Evolutionary conservation across 2,329 filamentous ascomycete genomes (phyloP), one percentile per base, ranked within the genome.

Genomic region (Remersonia thermophila): DNA sequence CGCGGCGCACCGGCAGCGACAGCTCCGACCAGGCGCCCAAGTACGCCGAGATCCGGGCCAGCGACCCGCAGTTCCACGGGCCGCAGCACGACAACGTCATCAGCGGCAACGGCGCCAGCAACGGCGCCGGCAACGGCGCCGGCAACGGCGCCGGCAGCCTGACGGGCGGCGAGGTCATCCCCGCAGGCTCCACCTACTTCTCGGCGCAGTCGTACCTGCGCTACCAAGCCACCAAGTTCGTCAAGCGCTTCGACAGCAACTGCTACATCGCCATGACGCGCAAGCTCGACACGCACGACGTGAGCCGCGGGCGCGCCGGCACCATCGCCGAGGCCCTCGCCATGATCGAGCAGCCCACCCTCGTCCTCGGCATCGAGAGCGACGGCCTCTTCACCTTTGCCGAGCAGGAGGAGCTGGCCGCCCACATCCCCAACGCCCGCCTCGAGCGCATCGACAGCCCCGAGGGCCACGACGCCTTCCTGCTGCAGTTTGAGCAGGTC

Each of bases 211-310:
- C 87, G 0, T 98, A 98, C 59, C 73, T 98, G 30, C 82, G 91
- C 14, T 98, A 98, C 59, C 91, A 98, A 60, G 89, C 86, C 38
- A 74, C 80, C 50, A 98, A 98, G 59, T 98, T 98, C 51, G 91
- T 96, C 50, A 86, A 83, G 58, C 82, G 91, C 8, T 98, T 96
- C 57, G 91, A 98, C 59, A 84, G 86, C 51, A 98, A 98, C 58
- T 98, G 91, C 63, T 98, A 98, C 63, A 96, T 98, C 49, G 87
- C 91, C 47, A 95, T 98, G 59, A 96, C 91, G 4, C 81, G 91
- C 51, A 98, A 98, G 60, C 73, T 98, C 12, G 91, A 98, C 56
- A 96, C 91, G 0, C 91, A 98, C 58, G 91, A 98, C 55, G 77
- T 98, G 17, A 93, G 86, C 11, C 75, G 87, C 29, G 74, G 79